Percentiles rank a stretch among this genome's conserved stretches.
Conservation (phyloP, 1,139 yeast species). For the Arxiozyma slooffiae region DNA sequence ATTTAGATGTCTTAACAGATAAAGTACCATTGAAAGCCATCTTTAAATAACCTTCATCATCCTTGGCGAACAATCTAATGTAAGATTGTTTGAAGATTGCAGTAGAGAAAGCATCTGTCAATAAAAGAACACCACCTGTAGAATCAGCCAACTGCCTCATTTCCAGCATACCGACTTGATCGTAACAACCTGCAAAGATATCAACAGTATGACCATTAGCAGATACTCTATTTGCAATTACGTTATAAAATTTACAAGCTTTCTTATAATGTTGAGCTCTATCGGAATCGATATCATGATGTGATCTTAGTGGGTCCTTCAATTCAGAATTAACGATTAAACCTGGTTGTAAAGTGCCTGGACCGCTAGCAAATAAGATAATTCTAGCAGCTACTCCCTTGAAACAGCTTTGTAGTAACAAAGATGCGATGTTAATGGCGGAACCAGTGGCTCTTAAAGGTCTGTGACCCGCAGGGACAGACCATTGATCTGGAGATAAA, state of each 20-base stretch:
- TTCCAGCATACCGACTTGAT: slow-evolving; percentile 95
- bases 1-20: slow-evolving; percentile 82
- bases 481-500: slow-evolving; percentile 83
- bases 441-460: slow-evolving; percentile 91
- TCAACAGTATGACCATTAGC: slow-evolving; percentile 83
- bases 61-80: slow-evolving; percentile 76
- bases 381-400: slow-evolving; percentile 86
- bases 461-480: slow-evolving; percentile 77
- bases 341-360: slow-evolving; percentile 93
- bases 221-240: slow-evolving; percentile 61
- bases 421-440: slow-evolving; percentile 77
- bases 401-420: slow-evolving; percentile 75
- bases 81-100: slow-evolving; percentile 92
- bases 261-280: slow-evolving; percentile 86
- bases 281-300: slow-evolving; percentile 86
- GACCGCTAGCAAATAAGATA: slow-evolving; percentile 88
- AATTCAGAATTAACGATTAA: slow-evolving; percentile 84
- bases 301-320: slow-evolving; percentile 94
- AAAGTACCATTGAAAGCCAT: slow-evolving; percentile 84
- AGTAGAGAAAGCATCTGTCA: slow-evolving; percentile 93
- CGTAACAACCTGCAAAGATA: slow-evolving; percentile 94
- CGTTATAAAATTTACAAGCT: slow-evolving; percentile 79
- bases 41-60: slow-evolving; percentile 69
- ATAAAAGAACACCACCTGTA: slow-evolving; percentile 88
- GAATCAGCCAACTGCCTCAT: slow-evolving; percentile 82